Percentiles rank a stretch among this genome's conserved stretches.
These are phyloP conservation scores for Pyrus hybrid DNA, from an alignment of 331 rosid species.

Conservation along the genomic window DNA sequence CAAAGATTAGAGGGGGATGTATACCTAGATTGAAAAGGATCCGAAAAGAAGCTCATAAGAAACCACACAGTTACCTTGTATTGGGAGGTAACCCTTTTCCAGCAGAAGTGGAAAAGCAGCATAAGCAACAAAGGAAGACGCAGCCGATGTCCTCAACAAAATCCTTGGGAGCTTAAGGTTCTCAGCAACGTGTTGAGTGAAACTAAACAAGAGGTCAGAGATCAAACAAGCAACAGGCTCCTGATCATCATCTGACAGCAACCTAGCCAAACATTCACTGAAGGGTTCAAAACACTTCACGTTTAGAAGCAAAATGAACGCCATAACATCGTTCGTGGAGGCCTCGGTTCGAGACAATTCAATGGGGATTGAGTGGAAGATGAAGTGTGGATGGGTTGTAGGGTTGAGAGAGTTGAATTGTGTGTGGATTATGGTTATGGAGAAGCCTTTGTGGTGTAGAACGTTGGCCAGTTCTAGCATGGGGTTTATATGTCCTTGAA, in stretches of 20 bases:
- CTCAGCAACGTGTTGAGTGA: conserved; percentile 32
- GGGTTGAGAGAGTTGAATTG: conserved; percentile 23
- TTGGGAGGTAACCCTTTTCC: conserved; percentile 26
- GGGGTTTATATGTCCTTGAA: conserved; percentile 29
- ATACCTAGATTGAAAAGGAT: no score
- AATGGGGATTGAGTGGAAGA: conserved; percentile 12
- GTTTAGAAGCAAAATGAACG: conserved; percentile 21
- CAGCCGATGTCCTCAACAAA: conserved; percentile 26
- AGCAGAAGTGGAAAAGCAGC: conserved; percentile 22
- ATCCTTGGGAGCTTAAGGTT: conserved; percentile 32
- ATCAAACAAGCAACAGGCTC: conserved; percentile 42
- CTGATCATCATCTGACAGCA: conserved; percentile 16
- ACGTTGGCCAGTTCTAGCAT: conserved; percentile 28
- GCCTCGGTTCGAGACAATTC: conserved; percentile 1
- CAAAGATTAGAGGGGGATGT: neutral
- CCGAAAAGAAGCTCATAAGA: neutral
- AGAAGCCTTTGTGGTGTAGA: conserved; percentile 20
- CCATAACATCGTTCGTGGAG: neutral
- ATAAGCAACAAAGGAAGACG: conserved; percentile 26
- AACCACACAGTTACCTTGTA: conserved; percentile 19
- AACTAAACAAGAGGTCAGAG: conserved; percentile 34
- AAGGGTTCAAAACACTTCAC: conserved; percentile 21
- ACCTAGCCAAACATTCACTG: conserved; percentile 16
- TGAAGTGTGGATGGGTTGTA: conserved; percentile 20
- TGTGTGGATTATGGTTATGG: conserved; percentile 19